Base-by-base conservation (phyloP, 139 green algal genomes). In the Astrephomene gubernaculifera region DNA sequence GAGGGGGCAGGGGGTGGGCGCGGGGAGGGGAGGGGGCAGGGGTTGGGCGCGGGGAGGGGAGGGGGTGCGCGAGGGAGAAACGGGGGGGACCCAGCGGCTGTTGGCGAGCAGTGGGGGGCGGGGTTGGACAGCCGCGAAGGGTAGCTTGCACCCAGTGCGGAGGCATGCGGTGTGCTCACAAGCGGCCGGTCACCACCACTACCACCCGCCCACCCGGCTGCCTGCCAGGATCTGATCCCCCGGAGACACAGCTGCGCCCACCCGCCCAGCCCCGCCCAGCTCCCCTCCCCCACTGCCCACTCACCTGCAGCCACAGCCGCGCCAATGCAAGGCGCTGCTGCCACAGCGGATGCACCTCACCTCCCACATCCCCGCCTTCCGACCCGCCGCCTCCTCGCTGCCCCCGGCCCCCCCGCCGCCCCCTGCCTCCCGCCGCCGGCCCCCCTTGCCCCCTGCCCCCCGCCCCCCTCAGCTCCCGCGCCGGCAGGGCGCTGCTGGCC, bases 271-370 rank as follows among this genome's bases (percentile, higher is more conserved):
- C 39, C 41, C 38, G 39, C 17, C 22, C 24, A 22, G 21, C 17
- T 60, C 52, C 17, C 52, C 52, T 21, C 17, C 52, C 17, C 52
- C 17, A 17, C n/a, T n/a, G n/a, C 49, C n/a, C 63, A 41, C 73
- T 49, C n/a, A 65, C 76, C 76, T 83, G 76, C 39, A 83, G 76
- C 76, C 76, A 83, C 60, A 73, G 41, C 60, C 76, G 39, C 27
- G 60, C 57, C 21, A 72, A 5, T 60, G 39, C 41, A 60, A 83
- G 76, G 7, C 76, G 60, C 61, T 72, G 33, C 39, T 25, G 14
- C 76, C 76, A 83, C 76, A 83, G 57, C 76, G 76, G 60, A 60
- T 83, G 76, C 60, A 83, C 5, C 41, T n/a, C 60, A 9, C 21
- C 1, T 45, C 45, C 17, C n/a, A 4, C n/a, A 0, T 4, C 38